phyloP scores from a whole-genome alignment of 257 asterid species.

The Anisodus tanguticus region DNA sequence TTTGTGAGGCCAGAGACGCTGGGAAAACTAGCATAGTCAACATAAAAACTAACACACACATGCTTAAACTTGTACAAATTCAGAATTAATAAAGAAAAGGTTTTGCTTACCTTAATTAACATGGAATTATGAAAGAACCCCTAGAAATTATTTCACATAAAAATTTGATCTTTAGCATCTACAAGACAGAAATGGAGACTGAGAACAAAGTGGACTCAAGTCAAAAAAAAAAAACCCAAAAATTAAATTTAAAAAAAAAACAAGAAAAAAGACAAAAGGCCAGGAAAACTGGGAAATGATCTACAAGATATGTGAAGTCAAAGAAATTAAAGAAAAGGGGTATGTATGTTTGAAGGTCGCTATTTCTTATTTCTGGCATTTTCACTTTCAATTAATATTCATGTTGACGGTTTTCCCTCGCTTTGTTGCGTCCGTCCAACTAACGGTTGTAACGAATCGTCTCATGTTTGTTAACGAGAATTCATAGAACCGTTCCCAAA shows the following conservation, averaged over 20 bases:
- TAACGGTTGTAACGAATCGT: constrained; percentile 30
- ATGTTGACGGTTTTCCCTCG: neutral
- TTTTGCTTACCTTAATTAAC: neutral
- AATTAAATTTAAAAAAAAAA: neutral
- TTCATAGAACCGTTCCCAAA: neutral
- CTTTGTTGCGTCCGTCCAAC: constrained; percentile 26
- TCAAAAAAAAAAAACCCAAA: neutral
- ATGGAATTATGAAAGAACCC: neutral
- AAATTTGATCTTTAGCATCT: neutral
- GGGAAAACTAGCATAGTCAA: neutral
- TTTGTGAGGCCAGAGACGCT: too few relatives aligned
- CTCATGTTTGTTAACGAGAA: neutral
- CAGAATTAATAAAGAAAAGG: neutral
- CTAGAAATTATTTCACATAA: neutral
- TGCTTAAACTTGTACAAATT: neutral
- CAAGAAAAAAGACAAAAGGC: neutral
- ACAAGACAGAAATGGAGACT: neutral
- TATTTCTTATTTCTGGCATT: neutral
- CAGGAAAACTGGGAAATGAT: constrained; percentile 5
- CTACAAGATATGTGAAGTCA: neutral
- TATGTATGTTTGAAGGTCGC: neutral
- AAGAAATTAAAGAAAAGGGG: neutral
- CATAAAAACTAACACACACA: neutral
- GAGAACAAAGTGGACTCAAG: neutral
- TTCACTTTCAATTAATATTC: neutral